Base-by-base conservation (phyloP, 2,329 filamentous ascomycete genomes). In the Neofusicoccum kwambonambiense region DNA sequence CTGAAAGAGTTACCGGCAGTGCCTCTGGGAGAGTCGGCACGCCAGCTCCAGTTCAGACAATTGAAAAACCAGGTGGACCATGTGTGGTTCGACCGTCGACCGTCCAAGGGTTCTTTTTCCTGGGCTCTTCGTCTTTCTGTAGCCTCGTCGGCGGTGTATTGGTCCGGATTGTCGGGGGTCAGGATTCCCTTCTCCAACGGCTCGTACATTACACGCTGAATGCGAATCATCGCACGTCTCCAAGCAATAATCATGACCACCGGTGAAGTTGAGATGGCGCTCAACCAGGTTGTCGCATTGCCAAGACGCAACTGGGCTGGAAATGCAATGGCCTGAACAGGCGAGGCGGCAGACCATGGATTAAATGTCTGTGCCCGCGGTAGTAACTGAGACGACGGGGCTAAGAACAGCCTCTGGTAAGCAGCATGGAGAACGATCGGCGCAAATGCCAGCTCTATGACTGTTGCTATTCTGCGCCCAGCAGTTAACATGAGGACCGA, bases 121-220 rank as follows among this genome's bases (percentile, higher is more conserved):
- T 70, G 9, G 19, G 71, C 69, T 12, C 73, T 68, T 37, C 69
- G 70, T 6, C 69, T 62, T 13, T 76, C 73, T 12, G 76, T 69
- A 17, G 72, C 71, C 65, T 76, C 74, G 37, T 69, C 72, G 12
- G 74, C 67, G 3, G 66, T 66, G 27, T 65, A 65, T 17, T 60
- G 47, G 22, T 65, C 63, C 4, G 63, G 63, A 39, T 65, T 65
- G 17, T 65, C 63, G n/a, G 63, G 63, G 7, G 56, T 44, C 9
- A 65, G 31, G 13, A 65, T 60, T 1, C 56, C 56, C 15, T 49
- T 65, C 39, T 65, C 63, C 47, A 65, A 13, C 5, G 63, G 47
- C 22, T 65, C 63, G 22, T 65, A 65, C 63, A 65, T 65, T 12
- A 60, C 13, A n/a, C 63, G 45, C n/a, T 65, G 63, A 5, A 65